Conservation (phyloP, 2,329 filamentous ascomycete species). For the Grosmannia clavigera region DNA sequence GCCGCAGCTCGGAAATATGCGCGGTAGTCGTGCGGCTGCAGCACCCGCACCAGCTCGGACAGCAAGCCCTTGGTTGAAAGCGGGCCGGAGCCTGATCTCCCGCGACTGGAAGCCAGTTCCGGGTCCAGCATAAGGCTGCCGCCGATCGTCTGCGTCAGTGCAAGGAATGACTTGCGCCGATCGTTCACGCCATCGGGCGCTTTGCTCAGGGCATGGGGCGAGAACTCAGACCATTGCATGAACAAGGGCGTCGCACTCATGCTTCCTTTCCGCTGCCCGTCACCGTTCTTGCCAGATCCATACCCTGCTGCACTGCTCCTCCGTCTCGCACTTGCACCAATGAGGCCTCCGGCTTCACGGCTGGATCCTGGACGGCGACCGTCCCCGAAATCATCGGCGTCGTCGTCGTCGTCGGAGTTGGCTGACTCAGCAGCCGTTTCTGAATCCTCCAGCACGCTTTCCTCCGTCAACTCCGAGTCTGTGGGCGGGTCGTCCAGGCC, state of each 20-base stretch:
- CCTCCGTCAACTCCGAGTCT: constrained; percentile 5
- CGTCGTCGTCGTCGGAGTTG: constrained; percentile 2
- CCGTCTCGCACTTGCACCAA: not conserved
- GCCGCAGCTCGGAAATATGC: constrained; percentile 12
- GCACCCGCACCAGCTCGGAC: constrained; percentile 10
- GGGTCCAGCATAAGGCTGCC: constrained; percentile 4
- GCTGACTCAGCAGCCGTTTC: constrained; percentile 8
- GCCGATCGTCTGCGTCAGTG: constrained; percentile 9
- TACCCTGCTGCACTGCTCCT: not conserved
- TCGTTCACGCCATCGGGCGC: constrained; percentile 9
- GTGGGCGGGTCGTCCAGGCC: constrained; percentile 7
- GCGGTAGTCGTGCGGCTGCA: constrained; percentile 14
- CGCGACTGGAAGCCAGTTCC: not conserved
- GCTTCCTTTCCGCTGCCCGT: not conserved
- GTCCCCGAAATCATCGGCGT: not conserved
- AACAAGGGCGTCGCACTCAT: not conserved
- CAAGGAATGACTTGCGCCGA: constrained; percentile 10
- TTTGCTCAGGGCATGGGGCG: constrained; percentile 9
- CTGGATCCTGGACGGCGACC: not conserved
- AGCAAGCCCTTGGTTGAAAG: constrained; percentile 10
- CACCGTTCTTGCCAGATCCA: not conserved
- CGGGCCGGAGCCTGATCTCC: not conserved
- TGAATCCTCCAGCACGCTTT: constrained; percentile 7
- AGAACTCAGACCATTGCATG: constrained; percentile 9
- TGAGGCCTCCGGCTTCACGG: not conserved